Conservation (phyloP, 2,329 filamentous ascomycete genomes). For the Trichoderma hamatum region DNA sequence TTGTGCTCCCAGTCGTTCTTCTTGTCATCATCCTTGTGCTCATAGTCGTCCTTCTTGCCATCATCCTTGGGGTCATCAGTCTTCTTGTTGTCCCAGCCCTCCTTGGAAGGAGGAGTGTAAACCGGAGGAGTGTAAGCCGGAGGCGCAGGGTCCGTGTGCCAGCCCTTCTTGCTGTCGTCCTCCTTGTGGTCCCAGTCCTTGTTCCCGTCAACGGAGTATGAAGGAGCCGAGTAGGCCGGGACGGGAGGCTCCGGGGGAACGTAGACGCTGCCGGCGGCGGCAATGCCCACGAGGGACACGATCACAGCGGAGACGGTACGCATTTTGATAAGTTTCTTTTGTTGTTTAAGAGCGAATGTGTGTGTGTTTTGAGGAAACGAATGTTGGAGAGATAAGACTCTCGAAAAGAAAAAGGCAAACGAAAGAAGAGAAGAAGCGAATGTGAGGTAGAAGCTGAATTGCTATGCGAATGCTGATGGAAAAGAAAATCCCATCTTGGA, state of each 20-base stretch:
- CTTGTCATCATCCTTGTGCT: neutral
- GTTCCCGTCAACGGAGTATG: neutral
- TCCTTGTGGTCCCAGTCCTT: neutral
- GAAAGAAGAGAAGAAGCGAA: conserved; percentile 10
- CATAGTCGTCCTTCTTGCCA: neutral
- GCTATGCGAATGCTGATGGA: conserved; percentile 1
- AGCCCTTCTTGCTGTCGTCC: neutral
- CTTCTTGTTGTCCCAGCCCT: neutral
- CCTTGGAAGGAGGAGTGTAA: neutral
- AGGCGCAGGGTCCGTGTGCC: neutral
- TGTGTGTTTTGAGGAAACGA: neutral
- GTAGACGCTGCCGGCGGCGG: conserved; percentile 31
- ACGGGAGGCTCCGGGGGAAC: neutral
- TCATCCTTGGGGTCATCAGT: no score
- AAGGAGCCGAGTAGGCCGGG: neutral
- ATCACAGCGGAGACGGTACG: conserved; percentile 36
- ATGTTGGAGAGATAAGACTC: neutral
- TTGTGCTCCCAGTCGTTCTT: neutral
- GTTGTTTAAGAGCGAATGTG: conserved; percentile 4
- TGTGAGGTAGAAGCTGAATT: conserved; percentile 6
- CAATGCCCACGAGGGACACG: conserved; percentile 32
- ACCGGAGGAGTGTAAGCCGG: neutral
- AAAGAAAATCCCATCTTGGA: conserved; percentile 4
- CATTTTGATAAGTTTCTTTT: conserved; percentile 11
- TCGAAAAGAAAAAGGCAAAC: neutral